These are phyloP conservation scores for Nicotiana knightiana DNA, from an alignment of 257 asterid genomes.

Conservation along the genomic window DNA sequence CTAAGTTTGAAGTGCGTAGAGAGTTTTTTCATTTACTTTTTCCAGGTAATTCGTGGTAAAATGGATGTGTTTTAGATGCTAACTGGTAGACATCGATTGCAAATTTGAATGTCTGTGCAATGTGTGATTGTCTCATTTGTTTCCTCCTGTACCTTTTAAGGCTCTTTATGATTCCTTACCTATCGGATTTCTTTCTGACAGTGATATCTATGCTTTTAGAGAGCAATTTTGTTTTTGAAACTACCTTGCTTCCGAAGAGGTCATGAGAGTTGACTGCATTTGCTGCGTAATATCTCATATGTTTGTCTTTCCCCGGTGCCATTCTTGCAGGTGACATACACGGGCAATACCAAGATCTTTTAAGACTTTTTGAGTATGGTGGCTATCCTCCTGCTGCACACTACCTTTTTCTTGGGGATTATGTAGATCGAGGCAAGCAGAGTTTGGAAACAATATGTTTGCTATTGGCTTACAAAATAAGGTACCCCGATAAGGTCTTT, in stretches of 20 bases:
- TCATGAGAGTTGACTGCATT: background rate
- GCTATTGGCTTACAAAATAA: conserved; percentile 48
- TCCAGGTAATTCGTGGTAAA: too few species aligned
- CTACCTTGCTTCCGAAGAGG: too few species aligned
- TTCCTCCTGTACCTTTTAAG: background rate
- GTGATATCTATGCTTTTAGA: background rate
- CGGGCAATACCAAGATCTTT: conserved; percentile 50
- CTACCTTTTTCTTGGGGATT: conserved; percentile 53
- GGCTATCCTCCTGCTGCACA: conserved; percentile 46
- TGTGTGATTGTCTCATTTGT: background rate
- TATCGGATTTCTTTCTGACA: background rate
- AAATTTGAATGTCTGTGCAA: background rate
- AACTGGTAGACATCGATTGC: too few species aligned
- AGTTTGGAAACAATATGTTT: conserved; percentile 55
- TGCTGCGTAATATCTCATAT: background rate
- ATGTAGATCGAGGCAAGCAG: conserved; percentile 56
- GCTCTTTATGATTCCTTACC: background rate
- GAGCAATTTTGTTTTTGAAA: background rate
- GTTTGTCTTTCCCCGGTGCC: background rate
- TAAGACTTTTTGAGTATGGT: conserved; percentile 49
- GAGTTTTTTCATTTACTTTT: too few species aligned
- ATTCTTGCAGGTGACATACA: conserved; percentile 43
- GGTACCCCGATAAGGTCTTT: conserved; percentile 38
- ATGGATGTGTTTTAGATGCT: too few species aligned
- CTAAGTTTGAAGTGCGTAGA: too few species aligned